Base-by-base conservation (phyloP, 208 protist species). In the Trypanosoma grayi region DNA sequence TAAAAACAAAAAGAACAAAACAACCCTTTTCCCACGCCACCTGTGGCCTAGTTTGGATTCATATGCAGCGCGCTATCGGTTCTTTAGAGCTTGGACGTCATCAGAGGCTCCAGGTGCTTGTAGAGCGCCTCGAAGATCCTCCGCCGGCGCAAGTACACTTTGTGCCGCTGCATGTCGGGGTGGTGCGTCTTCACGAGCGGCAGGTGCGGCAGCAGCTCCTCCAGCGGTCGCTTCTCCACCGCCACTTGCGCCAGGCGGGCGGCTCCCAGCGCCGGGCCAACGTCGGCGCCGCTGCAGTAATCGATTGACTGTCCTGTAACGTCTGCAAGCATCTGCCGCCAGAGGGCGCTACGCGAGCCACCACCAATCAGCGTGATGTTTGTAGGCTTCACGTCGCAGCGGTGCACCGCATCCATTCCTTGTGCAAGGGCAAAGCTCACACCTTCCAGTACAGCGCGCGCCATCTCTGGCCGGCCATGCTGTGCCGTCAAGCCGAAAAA, bases 311-410 rank as follows among this genome's bases (percentile, higher is more conserved):
- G 63, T 27, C 79, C 82, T 45, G 71, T 79, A 18, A 87, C 77
- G 51, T 92, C 82, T 11, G 79, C 81, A 18, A 89, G 72, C 85
- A 85, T 87, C 74, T 89, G 85, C 13, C 85, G 76, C 82, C 82
- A 89, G 60, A 92, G 81, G 18, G 68, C 63, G 55, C 77, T 87
- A 51, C 71, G 79, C 11, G 72, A 73, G 52, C 82, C 81, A 43
- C 85, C 81, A 51, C 81, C 85, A 60, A 89, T 81, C 36, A 89
- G 73, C 36, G 77, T 67, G 53, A 87, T 85, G 67, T 63, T 80
- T 37, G 58, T 72, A 14, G 79, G 82, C 72, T 50, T 57, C 40
- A 83, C 77, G 41, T 73, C 54, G 72, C 85, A 89, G 50, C 77
- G 79, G 66, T 89, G 81, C 43, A 89, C 79, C 3, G 79, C 85